phyloP scores from a whole-genome alignment of 1,284 basidiomycete genomes.

The Anthracocystis panici-leucophaei region DNA sequence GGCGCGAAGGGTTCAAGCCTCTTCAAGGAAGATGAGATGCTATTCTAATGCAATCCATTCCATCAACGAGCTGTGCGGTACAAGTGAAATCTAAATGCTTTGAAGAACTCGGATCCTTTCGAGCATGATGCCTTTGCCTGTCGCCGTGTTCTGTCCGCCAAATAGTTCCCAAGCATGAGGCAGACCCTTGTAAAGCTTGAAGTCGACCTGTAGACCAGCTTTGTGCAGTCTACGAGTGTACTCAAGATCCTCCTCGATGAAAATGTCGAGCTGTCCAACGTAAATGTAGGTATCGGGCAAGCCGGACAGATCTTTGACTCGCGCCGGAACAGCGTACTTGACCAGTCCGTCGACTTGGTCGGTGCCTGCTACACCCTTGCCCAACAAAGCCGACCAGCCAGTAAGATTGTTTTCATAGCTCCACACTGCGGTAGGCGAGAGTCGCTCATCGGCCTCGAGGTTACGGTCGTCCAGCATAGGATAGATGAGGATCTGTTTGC shows the following conservation, averaged over 20 bases:
- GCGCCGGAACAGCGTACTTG: constrained; percentile 27
- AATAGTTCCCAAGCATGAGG: constrained; percentile 40
- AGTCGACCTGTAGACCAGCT: constrained; percentile 31
- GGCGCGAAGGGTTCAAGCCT: too few relatives aligned
- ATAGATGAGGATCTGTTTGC: constrained; percentile 41
- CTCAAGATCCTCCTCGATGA: constrained; percentile 25
- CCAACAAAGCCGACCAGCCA: constrained; percentile 29
- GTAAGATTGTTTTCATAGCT: constrained; percentile 28
- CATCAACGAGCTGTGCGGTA: background rate
- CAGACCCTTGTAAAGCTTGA: constrained; percentile 28
- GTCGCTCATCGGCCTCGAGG: constrained; percentile 15
- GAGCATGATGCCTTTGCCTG: constrained; percentile 9
- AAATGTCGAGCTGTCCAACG: constrained; percentile 40
- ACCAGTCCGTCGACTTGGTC: constrained; percentile 24
- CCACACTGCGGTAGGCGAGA: constrained; percentile 19
- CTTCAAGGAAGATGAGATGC: too few relatives aligned
- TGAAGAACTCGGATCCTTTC: constrained; percentile 21
- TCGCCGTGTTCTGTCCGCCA: constrained; percentile 1
- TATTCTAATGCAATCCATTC: too few relatives aligned
- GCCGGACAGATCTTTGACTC: constrained; percentile 22
- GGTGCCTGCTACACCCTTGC: constrained; percentile 14
- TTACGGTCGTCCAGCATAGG: constrained; percentile 46
- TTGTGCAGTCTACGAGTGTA: constrained; percentile 24
- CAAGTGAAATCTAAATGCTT: constrained; percentile 15
- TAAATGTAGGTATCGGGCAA: constrained; percentile 36